Conservation (phyloP, 805 yeast species). For the Candida arabinofermentans region DNA sequence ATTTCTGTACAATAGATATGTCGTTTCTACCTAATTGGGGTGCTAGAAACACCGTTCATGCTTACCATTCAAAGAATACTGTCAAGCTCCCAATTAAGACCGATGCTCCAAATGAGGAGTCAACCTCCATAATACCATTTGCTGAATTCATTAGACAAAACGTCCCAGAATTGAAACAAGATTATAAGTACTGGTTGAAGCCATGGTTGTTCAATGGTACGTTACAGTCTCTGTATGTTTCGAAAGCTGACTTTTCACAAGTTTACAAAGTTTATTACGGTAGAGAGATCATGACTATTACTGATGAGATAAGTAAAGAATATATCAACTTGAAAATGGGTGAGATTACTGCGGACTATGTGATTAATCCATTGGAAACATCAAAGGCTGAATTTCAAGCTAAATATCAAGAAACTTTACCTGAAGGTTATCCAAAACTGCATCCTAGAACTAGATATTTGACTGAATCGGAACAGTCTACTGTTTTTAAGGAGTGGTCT, state of each 20-base stretch:
- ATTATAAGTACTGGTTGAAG: slow-evolving; percentile 37
- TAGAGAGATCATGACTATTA: slow-evolving; percentile 38
- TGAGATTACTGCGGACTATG: slow-evolving; percentile 48
- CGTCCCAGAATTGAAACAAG: slow-evolving; percentile 39
- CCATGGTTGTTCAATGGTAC: slow-evolving; percentile 47
- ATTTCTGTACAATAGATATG: no score
- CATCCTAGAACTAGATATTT: slow-evolving; percentile 69
- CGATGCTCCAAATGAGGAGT: background rate
- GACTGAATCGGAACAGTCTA: slow-evolving; percentile 39
- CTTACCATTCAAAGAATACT: slow-evolving; percentile 19
- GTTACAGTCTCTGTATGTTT: slow-evolving; percentile 46
- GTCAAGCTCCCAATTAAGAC: slow-evolving; percentile 24
- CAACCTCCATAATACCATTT: slow-evolving; percentile 22
- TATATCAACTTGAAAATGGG: slow-evolving; percentile 27
- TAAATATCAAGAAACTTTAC: slow-evolving; percentile 37
- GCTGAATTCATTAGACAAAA: slow-evolving; percentile 32
- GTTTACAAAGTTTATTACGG: slow-evolving; percentile 43
- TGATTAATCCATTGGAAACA: slow-evolving; percentile 28
- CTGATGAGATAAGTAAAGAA: slow-evolving; percentile 11
- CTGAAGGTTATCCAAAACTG: slow-evolving; percentile 52
- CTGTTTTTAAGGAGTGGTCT: slow-evolving; percentile 29
- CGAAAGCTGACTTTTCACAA: slow-evolving; percentile 39
- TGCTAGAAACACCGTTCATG: slow-evolving; percentile 28
- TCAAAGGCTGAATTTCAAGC: slow-evolving; percentile 26
- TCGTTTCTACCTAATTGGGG: slow-evolving; percentile 29